A percentile compares a stretch with the other conserved stretches of the same genome.
These are phyloP conservation scores for Aureobasidium vineae DNA, from an alignment of 2,329 filamentous ascomycete genomes.

Conservation along the genomic window DNA sequence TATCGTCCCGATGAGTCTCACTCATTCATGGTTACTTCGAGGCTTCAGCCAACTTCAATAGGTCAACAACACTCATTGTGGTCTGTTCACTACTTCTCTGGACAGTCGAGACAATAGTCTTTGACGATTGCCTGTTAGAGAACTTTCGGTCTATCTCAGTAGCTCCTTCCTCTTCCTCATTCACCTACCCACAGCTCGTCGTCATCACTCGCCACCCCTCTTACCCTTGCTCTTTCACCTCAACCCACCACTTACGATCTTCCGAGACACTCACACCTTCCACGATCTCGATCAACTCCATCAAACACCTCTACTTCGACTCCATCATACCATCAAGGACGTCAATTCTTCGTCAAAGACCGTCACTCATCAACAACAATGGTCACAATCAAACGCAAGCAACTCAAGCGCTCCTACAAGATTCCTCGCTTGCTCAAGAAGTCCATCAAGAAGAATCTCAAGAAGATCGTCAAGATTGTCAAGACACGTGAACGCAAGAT, in stretches of 20 bases:
- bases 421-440: constrained; percentile 8
- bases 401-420: neutral
- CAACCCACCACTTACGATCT: neutral
- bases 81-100: neutral
- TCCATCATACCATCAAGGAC: neutral
- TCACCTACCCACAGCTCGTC: neutral
- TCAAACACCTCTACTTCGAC: neutral
- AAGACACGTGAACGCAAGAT: neutral
- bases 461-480: constrained; percentile 14
- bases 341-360: too few relatives aligned
- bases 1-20: neutral
- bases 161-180: neutral
- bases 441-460: constrained; percentile 13
- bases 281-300: neutral
- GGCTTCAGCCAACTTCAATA: neutral
- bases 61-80: neutral
- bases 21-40: neutral
- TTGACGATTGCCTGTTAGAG: neutral
- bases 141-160: neutral
- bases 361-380: neutral
- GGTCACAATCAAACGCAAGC: neutral
- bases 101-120: neutral
- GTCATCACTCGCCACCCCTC: too few relatives aligned
- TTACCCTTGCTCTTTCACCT: neutral
- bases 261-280: neutral